These are phyloP conservation scores for Gypsophila paniculata DNA, from an alignment of 179 eudicot species.

Conservation along the genomic window DNA sequence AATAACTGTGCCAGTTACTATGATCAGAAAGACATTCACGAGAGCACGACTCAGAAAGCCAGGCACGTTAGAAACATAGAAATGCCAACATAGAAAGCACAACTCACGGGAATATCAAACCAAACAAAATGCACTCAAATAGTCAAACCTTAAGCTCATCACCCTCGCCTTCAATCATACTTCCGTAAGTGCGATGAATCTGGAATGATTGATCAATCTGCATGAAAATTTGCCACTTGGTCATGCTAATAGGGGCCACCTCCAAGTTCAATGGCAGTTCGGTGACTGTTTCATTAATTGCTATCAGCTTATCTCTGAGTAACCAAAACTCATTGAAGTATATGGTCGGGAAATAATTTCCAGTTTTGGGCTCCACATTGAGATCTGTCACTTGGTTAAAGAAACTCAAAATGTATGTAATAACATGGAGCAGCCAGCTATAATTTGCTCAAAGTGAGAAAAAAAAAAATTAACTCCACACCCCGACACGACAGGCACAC, in stretches of 20 bases:
- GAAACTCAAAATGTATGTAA: slow-evolving; percentile 13
- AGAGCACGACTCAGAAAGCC: too few species aligned
- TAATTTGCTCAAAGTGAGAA: slow-evolving; percentile 5
- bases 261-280: slow-evolving; percentile 81
- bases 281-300: slow-evolving; percentile 71
- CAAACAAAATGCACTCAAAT: slow-evolving; percentile 2
- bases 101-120: not conserved
- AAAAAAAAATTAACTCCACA: not conserved
- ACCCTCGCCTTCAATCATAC: slow-evolving; percentile 98
- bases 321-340: slow-evolving; percentile 97
- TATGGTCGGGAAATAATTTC: slow-evolving; percentile 83
- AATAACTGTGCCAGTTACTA: not conserved
- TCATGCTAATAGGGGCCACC: slow-evolving; percentile 95
- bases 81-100: not conserved
- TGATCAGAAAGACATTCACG: too few species aligned
- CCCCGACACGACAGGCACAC: not conserved
- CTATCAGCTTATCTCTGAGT: slow-evolving; percentile 78
- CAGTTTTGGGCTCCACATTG: slow-evolving; percentile 70
- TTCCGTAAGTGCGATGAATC: slow-evolving; percentile 90
- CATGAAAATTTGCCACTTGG: slow-evolving; percentile 91
- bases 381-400: slow-evolving; percentile 49
- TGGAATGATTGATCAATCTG: slow-evolving; percentile 98
- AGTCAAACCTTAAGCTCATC: slow-evolving; percentile 88
- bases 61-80: too few species aligned
- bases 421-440: not conserved